These are phyloP conservation scores for Usnea hakonensis DNA, from an alignment of 495 filamentous ascomycete species.

Conservation along the genomic window DNA sequence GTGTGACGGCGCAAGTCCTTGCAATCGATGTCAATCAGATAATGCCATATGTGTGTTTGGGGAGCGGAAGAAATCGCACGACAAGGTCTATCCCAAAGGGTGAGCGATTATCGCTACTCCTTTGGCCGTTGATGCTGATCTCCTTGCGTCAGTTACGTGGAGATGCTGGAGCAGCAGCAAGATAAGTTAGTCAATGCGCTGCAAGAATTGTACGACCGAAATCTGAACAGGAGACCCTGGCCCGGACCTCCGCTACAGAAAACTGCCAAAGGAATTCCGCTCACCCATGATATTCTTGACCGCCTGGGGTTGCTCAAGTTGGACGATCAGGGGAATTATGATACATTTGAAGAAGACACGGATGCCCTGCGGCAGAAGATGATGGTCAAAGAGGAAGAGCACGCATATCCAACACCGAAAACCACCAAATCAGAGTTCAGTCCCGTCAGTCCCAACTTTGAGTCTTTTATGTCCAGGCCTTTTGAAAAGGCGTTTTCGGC, in stretches of 20 bases:
- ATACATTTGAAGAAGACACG: constrained; percentile 53
- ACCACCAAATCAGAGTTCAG: constrained; percentile 33
- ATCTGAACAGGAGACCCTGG: constrained; percentile 47
- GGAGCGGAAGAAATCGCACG: constrained; percentile 54
- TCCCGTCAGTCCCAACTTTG: constrained; percentile 5
- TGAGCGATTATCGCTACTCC: constrained; percentile 29
- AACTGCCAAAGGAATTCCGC: constrained; percentile 49
- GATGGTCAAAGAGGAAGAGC: constrained; percentile 40
- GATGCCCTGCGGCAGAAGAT: constrained; percentile 48
- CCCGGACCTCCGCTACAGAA: constrained; percentile 44
- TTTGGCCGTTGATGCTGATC: constrained; percentile 3
- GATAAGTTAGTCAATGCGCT: constrained; percentile 53
- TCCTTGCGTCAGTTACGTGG: constrained; percentile 47
- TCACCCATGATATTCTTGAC: constrained; percentile 59
- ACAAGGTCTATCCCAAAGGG: constrained; percentile 59
- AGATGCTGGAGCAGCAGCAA: constrained; percentile 67
- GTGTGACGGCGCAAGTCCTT: constrained; percentile 56
- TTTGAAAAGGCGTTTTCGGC: constrained; percentile 7
- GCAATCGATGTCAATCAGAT: constrained; percentile 51
- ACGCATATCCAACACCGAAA: constrained; percentile 38
- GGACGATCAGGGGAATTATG: constrained; percentile 36
- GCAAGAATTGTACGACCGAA: constrained; percentile 51
- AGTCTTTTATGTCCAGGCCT: background rate
- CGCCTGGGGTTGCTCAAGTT: constrained; percentile 49
- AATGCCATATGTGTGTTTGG: constrained; percentile 57